phyloP scores from a whole-genome alignment of 108 stramenopile genomes.

The Pseudonitzschia delicatissima region DNA sequence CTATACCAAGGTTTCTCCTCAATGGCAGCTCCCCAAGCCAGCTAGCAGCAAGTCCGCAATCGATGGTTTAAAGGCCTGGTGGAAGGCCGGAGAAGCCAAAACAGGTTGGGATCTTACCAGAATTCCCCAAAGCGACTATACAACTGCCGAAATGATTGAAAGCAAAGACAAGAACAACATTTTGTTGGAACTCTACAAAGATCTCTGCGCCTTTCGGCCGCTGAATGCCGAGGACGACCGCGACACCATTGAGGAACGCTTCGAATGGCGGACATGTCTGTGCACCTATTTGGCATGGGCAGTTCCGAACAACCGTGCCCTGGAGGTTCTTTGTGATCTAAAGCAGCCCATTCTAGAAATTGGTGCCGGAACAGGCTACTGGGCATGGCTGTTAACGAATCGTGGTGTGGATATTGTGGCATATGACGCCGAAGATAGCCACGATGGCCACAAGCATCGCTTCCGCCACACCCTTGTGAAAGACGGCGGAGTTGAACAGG shows the following conservation, averaged over 20 bases:
- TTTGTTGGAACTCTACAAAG: neutral
- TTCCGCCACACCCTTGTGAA: conserved; percentile 2
- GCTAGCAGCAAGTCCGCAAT: neutral
- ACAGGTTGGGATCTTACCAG: conserved; percentile 6
- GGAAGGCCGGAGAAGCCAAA: conserved; percentile 11
- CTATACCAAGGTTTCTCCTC: neutral
- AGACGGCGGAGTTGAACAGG: conserved; percentile 2
- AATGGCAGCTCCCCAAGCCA: neutral
- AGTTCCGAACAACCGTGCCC: conserved; percentile 43
- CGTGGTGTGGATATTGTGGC: conserved; percentile 43
- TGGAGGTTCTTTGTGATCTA: conserved; percentile 28
- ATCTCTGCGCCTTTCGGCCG: conserved; percentile 2
- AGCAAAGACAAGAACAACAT: neutral
- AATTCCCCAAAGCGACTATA: neutral
- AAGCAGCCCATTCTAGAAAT: conserved; percentile 42
- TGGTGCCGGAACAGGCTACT: conserved; percentile 52
- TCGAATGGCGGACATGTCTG: conserved; percentile 8
- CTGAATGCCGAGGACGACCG: neutral
- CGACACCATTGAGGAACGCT: conserved; percentile 6
- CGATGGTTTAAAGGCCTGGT: neutral
- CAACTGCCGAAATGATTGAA: neutral
- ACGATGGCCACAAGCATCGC: conserved; percentile 4
- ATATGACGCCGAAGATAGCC: conserved; percentile 27
- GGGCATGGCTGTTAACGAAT: conserved; percentile 41
- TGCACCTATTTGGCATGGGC: conserved; percentile 46